These are phyloP conservation scores for Podospora pseudopauciseta DNA, from an alignment of 495 filamentous ascomycete species.

Conservation along the genomic window DNA sequence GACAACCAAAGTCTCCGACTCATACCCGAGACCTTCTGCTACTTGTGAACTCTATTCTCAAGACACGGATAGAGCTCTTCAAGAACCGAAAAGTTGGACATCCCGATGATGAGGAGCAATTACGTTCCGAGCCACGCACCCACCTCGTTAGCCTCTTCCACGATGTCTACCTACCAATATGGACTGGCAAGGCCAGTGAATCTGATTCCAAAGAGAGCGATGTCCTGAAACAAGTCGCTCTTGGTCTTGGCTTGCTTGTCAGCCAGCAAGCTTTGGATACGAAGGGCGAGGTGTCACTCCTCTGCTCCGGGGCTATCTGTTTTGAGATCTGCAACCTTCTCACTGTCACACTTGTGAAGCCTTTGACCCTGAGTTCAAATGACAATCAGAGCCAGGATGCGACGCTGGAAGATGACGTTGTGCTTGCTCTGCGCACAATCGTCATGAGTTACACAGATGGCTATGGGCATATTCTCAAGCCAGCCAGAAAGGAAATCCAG, in stretches of 20 bases:
- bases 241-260: conserved; percentile 39
- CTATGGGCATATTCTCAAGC: conserved; percentile 25
- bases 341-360: conserved; percentile 19
- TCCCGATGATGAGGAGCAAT: conserved; percentile 25
- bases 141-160: conserved; percentile 32
- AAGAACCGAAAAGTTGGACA: conserved; percentile 23
- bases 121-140: conserved; percentile 18
- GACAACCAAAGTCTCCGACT: conserved; percentile 37
- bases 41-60: conserved; percentile 40
- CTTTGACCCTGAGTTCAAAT: conserved; percentile 28
- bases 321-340: conserved; percentile 35
- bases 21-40: conserved; percentile 43
- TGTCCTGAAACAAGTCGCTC: conserved; percentile 37
- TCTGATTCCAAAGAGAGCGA: conserved; percentile 27
- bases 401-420: conserved; percentile 38
- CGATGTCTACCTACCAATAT: conserved; percentile 40
- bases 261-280: conserved; percentile 29
- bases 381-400: conserved; percentile 28
- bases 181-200: conserved; percentile 31
- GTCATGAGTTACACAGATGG: conserved; percentile 37
- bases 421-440: conserved; percentile 37
- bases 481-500: conserved; percentile 27
- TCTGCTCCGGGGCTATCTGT: conserved; percentile 35
- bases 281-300: conserved; percentile 19
- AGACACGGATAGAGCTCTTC: conserved; percentile 33